Evolutionary conservation across 257 asterid genomes (phyloP), one percentile per base, ranked within the genome.

Genomic region (Linderniella brevidens): DNA sequence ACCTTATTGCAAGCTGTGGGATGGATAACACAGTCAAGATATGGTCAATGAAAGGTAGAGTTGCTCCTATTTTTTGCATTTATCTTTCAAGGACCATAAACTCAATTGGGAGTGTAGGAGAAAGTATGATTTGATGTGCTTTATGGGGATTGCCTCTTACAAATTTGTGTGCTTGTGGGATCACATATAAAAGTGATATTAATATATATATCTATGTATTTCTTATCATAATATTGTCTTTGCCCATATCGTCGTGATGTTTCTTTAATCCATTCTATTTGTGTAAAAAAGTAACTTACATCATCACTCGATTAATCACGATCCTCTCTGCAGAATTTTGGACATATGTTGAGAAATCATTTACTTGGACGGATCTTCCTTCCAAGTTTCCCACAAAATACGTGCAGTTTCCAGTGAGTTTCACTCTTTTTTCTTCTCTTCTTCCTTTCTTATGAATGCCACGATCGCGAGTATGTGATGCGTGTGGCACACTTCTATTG

Each of bases 341-440:
- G 98, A 68, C 96, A 20, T 79, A 85, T 17, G 94, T 90, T 46
- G 98, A 90, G 79, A 73, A 81, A 68, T 90, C 96, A 19, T 90
- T 85, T 79, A 90, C 96, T 18, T 90, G 99, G 99, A 79, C 87
- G 1, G 96, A 85, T 64, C 79, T 76, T 64, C 94, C 99, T 57
- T 90, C 99, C 66, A 81, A 85, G 67, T 90, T 90, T 59, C 99
- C 99, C 0, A 85, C 99, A 16, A 90, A 90, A 85, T 79, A 85
- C 50, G 96, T 90, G 48, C 94, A 90, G 60, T 81, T 90, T 66
- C 99, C 99, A 8, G 96, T 90, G 41, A 73, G 93, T 74, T 17
- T 13, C 54, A 40, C n/a, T 48, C 55, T 25, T 32, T 54, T 45
- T 38, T 25, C 48, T 48, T 20, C 35, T 45, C 15, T 13, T 36